Evolutionary conservation across 768 basidiomycete species (phyloP), one percentile per base, ranked within the genome.

Genomic region (Boletus bicolor): DNA sequence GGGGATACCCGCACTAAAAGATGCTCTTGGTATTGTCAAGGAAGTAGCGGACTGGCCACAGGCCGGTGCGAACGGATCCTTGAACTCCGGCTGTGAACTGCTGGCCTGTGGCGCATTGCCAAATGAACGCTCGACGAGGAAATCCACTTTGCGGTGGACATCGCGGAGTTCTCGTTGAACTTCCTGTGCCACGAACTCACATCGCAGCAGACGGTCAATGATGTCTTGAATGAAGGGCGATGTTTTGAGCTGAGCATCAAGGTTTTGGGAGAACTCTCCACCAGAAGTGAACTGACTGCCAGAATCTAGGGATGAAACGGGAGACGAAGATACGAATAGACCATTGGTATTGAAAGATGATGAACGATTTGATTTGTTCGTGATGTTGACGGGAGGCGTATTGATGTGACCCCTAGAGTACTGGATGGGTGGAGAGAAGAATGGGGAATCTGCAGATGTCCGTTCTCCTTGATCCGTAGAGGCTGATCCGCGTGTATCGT

Each of bases 151-250:
- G 67, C 83, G 84, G 59, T 85, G 82, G 45, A 93, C 77, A 62
- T 91, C 88, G 11, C 76, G 76, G 39, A 93, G 76, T 62, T 91
- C 86, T 8, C 83, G 81, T 61, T 88, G 87, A 42, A 93, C 83
- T 63, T 91, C 85, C 32, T 83, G 80, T 10, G 82, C 81, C 8
- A 82, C 78, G 53, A 79, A 77, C 68, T 93, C 91, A 71, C 81
- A 88, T 44, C 87, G 82, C 43, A 80, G 72, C 38, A 93, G 77
- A 30, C 91, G 85, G 58, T 88, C 87, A 30, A 92, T 72, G 51
- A 93, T 78, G 56, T 91, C 89, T 52, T 84, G 81, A 55, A 93
- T 82, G 58, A 89, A 66, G 5, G 91, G 86, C 5, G 90, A 91
- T 2, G 81, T 74, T 69, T 82, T 89, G 63, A 93, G 81, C 64